Percentiles rank a stretch among this genome's conserved stretches.
Evolutionary conservation across 768 basidiomycete genomes (phyloP).

Genomic region (Agaricus blazei): DNA sequence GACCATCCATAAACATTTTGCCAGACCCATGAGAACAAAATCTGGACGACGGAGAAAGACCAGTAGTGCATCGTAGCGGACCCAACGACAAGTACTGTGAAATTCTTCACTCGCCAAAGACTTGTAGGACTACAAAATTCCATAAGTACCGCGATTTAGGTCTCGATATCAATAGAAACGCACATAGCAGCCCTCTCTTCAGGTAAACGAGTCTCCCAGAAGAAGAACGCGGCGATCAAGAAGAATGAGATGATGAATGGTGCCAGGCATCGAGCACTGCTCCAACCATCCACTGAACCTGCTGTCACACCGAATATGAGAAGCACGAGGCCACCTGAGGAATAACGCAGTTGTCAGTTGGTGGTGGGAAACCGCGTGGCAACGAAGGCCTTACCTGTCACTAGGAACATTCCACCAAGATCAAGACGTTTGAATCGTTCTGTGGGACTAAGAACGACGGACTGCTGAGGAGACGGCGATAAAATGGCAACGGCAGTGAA

Average conservation of each 20-base stretch:
- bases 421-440: background rate
- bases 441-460: background rate
- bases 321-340: slow-evolving; percentile 25
- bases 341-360: no score
- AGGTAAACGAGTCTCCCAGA: slow-evolving; percentile 38
- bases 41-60: slow-evolving; percentile 33
- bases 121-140: slow-evolving; percentile 13
- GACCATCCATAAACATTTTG: slow-evolving; percentile 30
- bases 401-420: background rate
- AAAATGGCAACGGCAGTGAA: slow-evolving; percentile 26
- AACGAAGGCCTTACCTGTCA: background rate
- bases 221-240: slow-evolving; percentile 35
- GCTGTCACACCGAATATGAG: slow-evolving; percentile 34
- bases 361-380: no score
- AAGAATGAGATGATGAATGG: slow-evolving; percentile 38
- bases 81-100: slow-evolving; percentile 27
- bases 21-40: slow-evolving; percentile 28
- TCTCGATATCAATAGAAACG: slow-evolving; percentile 4
- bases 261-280: slow-evolving; percentile 31
- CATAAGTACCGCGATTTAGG: background rate
- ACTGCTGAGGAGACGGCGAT: slow-evolving; percentile 16
- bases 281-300: slow-evolving; percentile 44
- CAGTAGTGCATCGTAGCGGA: slow-evolving; percentile 30
- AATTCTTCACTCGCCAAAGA: slow-evolving; percentile 35
- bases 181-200: slow-evolving; percentile 34